Conservation (phyloP, 768 basidiomycete species). For the Lactarius trivialis region DNA sequence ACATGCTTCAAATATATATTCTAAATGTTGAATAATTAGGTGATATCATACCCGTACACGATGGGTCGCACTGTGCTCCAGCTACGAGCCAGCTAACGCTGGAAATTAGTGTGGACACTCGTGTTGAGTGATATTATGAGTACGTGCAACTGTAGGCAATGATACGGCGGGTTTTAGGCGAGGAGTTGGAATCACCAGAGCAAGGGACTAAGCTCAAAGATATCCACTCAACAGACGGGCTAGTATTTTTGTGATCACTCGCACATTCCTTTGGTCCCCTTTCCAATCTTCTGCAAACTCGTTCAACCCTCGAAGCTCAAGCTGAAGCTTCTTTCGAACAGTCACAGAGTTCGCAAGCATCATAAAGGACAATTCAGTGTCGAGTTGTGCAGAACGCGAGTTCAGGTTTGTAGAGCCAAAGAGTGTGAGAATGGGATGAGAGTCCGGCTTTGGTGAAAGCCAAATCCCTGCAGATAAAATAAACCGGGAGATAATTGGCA, state of each 20-base stretch:
- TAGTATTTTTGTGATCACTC: constrained; percentile 56
- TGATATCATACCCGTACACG: neutral
- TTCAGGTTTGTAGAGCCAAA: constrained; percentile 96
- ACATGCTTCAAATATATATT: neutral
- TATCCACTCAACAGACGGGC: constrained; percentile 62
- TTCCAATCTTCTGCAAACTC: constrained; percentile 50
- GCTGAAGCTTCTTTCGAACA: constrained; percentile 43
- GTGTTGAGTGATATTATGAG: neutral
- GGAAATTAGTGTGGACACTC: neutral
- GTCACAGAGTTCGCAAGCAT: constrained; percentile 57
- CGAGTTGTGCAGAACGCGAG: constrained; percentile 82
- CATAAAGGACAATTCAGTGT: constrained; percentile 87
- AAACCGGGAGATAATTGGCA: neutral
- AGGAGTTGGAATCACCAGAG: neutral
- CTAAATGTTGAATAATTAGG: neutral
- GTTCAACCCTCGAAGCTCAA: constrained; percentile 49
- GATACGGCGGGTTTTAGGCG: neutral
- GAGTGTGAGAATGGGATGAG: constrained; percentile 63
- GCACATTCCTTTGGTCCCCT: constrained; percentile 50
- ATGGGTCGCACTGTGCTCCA: neutral
- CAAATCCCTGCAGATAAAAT: constrained; percentile 62
- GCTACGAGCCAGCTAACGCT: neutral
- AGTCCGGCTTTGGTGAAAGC: constrained; percentile 54
- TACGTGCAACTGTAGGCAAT: neutral
- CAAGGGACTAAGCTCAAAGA: constrained; percentile 38